Conservation (phyloP, 345 rosid species). For the Melaleuca quinquenervia region DNA sequence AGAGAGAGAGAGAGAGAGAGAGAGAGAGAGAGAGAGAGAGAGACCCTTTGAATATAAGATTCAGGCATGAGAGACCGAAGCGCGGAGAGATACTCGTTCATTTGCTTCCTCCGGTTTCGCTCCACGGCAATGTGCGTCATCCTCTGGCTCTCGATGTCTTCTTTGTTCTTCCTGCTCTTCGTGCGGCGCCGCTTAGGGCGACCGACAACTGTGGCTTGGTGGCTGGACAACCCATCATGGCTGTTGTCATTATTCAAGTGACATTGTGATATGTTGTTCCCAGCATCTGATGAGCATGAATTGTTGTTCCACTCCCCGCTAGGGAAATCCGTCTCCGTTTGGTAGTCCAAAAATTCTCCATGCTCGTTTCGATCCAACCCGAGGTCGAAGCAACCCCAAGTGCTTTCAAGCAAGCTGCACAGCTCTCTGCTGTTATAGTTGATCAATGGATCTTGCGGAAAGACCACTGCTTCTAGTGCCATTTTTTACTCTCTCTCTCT, state of each 20-base stretch:
- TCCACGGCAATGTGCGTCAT: conserved; percentile 98
- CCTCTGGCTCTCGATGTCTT: conserved; percentile 83
- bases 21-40: background rate
- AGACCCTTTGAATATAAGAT: conserved; percentile 79
- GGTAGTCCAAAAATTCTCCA: conserved; percentile 26
- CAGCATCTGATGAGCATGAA: background rate
- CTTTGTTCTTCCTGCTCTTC: conserved; percentile 57
- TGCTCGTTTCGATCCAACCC: conserved; percentile 11
- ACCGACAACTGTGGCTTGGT: background rate
- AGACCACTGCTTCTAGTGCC: conserved; percentile 68
- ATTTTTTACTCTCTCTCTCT: conserved; percentile 11
- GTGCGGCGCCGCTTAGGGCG: conserved; percentile 53
- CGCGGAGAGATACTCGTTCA: conserved; percentile 77
- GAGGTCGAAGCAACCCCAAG: conserved; percentile 14
- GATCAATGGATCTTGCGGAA: conserved; percentile 36
- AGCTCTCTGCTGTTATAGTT: conserved; percentile 27
- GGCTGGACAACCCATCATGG: background rate
- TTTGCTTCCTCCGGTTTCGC: conserved; percentile 87
- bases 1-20: background rate
- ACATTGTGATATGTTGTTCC: background rate
- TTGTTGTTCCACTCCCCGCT: conserved; percentile 14
- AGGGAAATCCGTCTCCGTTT: conserved; percentile 15
- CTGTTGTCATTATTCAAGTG: background rate
- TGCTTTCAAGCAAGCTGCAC: conserved; percentile 24
- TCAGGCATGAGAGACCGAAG: conserved; percentile 87